Evolutionary conservation across 331 rosid species (phyloP).

Genomic region (Arachis monticola): DNA sequence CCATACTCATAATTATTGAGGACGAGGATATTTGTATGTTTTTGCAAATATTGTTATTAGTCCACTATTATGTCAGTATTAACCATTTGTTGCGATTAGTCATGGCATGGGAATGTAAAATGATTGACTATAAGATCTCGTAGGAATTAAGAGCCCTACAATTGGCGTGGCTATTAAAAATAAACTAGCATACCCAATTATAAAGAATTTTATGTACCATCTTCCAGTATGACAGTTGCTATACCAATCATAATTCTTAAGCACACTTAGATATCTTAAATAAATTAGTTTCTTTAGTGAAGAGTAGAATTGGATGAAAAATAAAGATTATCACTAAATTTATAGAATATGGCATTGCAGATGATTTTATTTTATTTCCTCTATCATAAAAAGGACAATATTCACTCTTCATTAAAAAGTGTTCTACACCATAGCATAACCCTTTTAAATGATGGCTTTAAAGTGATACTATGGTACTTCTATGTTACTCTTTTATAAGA

Average conservation of each 20-base stretch:
- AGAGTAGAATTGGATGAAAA: too few relatives aligned
- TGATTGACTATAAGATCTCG: not conserved
- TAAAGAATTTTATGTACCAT: not conserved
- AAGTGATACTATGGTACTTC: not conserved
- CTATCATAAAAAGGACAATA: too few relatives aligned
- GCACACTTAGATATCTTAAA: not conserved
- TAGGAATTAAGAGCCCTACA: slow-evolving; percentile 5
- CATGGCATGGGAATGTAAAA: slow-evolving; percentile 2
- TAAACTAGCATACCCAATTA: not conserved
- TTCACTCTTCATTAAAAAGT: too few relatives aligned
- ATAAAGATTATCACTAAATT: too few relatives aligned
- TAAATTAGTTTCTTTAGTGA: not conserved
- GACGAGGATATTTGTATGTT: not conserved
- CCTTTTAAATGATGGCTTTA: not conserved
- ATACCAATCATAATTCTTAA: slow-evolving; percentile 4
- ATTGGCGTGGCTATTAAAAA: slow-evolving; percentile 1
- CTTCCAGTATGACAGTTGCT: not conserved
- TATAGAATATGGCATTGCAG: too few relatives aligned
- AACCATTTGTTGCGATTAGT: slow-evolving; percentile 8
- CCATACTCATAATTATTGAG: slow-evolving; percentile 13
- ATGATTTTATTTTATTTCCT: too few relatives aligned
- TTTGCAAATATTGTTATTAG: slow-evolving; percentile 15
- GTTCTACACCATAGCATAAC: too few relatives aligned
- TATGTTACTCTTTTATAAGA: not conserved
- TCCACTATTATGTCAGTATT: slow-evolving; percentile 2